phyloP scores from a whole-genome alignment of 768 basidiomycete species.

The Fistulinella prunicolor region DNA sequence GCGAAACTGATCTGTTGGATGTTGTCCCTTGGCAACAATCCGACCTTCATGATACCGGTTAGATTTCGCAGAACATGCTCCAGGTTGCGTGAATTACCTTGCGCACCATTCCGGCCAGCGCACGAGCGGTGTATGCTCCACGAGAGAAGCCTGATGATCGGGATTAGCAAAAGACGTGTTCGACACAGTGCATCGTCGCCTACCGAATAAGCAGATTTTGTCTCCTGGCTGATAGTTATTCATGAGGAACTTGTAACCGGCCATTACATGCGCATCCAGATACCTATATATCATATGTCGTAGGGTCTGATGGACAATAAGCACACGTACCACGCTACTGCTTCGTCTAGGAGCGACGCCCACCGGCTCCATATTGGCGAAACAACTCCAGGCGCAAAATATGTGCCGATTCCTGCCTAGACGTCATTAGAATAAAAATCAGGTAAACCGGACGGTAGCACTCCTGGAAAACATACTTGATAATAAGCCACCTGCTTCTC shows the following conservation, averaged over 20 bases:
- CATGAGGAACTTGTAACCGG: slow-evolving; percentile 78
- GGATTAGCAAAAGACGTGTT: slow-evolving; percentile 12
- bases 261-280: slow-evolving; percentile 66
- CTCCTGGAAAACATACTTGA: slow-evolving; percentile 47
- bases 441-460: not conserved
- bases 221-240: slow-evolving; percentile 71
- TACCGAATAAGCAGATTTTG: slow-evolving; percentile 72
- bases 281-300: slow-evolving; percentile 47
- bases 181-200: slow-evolving; percentile 5
- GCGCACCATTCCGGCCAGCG: slow-evolving; percentile 70
- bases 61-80: not conserved
- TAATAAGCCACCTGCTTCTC: slow-evolving; percentile 65
- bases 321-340: slow-evolving; percentile 62
- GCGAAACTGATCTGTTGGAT: slow-evolving; percentile 69
- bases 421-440: not conserved
- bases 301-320: not conserved
- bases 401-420: slow-evolving; percentile 47
- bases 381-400: slow-evolving; percentile 64
- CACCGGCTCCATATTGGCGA: slow-evolving; percentile 55
- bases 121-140: slow-evolving; percentile 63
- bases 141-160: slow-evolving; percentile 65
- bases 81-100: slow-evolving; percentile 43
- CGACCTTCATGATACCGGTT: slow-evolving; percentile 45
- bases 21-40: slow-evolving; percentile 67
- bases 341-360: slow-evolving; percentile 63